Base-by-base conservation (phyloP, 768 basidiomycete species). In the Cyclocybe aegerita region DNA sequence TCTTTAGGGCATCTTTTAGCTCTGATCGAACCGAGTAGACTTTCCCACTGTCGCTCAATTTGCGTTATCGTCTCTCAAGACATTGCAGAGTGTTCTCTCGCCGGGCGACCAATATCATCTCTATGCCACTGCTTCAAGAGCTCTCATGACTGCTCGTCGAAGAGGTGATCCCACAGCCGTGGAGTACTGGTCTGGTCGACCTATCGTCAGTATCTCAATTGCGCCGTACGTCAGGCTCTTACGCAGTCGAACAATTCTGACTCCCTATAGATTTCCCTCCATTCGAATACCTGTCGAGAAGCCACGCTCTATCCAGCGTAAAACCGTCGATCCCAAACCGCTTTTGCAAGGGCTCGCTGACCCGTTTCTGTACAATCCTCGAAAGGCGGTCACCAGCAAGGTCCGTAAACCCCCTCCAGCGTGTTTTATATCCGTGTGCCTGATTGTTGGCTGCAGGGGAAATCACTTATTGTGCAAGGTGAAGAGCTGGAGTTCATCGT, bases 361-460 rank as follows among this genome's bases (percentile, higher is more conserved):
- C 64, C 87, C 90, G 1, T 98, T 98, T 69, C 71, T 98, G 50
- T 97, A 97, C 65, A 94, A 98, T 65, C 96, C 96, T 2, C 76
- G 95, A 50, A 84, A 80, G 61, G 68, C 78, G 6, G 66, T 72
- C 37, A 70, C 75, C 30, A 74, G 75, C 11, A 84, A 85, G 75
- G 88, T 90, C 38, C 60, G 74, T 55, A 41, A 9, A 34, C 9
- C 31, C 32, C 16, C 8, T 30, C 32, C 36, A 17, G 10, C 16
- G 7, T 43, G 41, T 15, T 14, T 42, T 55, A 23, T 52, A 48
- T 50, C 35, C 15, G 17, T 34, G 16, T 33, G 17, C 43, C 29
- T 34, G 23, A 23, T 23, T 23, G 23, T 23, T 23, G 23, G 23
- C 23, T 11, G 31, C 52, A 86, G 83, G 76, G 71, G 6, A 79